Percentiles rank a stretch among this genome's conserved stretches.
Evolutionary conservation across 2,329 filamentous ascomycete species (phyloP).

Genomic region (Neurospora sp.): DNA sequence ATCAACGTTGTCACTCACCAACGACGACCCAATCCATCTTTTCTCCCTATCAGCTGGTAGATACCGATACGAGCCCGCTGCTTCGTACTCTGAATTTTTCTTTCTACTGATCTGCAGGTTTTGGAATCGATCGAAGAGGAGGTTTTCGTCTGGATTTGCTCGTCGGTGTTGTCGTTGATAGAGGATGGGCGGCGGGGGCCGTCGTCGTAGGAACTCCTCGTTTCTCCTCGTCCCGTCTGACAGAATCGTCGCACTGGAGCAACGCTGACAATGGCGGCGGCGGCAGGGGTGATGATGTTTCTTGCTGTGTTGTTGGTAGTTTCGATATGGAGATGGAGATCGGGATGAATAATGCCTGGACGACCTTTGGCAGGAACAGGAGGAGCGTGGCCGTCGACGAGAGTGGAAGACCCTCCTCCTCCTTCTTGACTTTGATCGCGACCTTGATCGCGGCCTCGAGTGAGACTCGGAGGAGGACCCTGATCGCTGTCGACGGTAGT

Average conservation of each 20-base stretch:
- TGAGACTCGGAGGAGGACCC: too few species aligned
- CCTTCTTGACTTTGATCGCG: background rate
- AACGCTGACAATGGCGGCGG: too few species aligned
- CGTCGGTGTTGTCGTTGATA: background rate
- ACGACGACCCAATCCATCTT: background rate
- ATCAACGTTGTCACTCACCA: background rate
- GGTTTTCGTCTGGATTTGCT: background rate
- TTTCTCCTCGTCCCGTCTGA: too few species aligned
- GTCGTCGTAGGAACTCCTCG: too few species aligned
- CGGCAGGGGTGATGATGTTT: too few species aligned
- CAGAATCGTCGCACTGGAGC: background rate
- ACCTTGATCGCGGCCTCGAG: background rate
- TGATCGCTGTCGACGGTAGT: too few species aligned
- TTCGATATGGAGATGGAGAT: too few species aligned
- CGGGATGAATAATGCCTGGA: too few species aligned
- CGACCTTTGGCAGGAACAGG: background rate
- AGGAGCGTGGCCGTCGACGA: background rate
- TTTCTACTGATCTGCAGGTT: background rate
- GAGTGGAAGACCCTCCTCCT: background rate
- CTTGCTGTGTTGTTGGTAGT: too few species aligned
- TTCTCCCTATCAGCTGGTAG: background rate
- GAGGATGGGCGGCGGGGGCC: background rate
- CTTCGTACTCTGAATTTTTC: background rate
- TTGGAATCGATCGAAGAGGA: background rate
- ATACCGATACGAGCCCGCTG: background rate